These are phyloP conservation scores for Avicennia marina DNA, from an alignment of 257 asterid species.

Conservation along the genomic window DNA sequence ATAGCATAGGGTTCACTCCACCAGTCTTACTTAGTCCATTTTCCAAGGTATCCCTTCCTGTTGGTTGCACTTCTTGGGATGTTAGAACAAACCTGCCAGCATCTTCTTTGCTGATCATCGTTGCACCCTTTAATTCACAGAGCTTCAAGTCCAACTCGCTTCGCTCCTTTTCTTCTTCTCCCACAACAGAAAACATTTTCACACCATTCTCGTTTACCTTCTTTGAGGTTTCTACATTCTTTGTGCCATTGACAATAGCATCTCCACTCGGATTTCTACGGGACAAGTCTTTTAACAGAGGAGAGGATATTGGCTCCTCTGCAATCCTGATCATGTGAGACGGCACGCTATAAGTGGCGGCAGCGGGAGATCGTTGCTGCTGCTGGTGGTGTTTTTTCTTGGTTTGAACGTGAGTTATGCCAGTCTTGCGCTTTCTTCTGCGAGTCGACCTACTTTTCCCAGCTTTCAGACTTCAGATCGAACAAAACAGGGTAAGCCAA, in stretches of 20 bases:
- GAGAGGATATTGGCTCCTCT: constrained; percentile 29
- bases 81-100: constrained; percentile 20
- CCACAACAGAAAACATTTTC: constrained; percentile 17
- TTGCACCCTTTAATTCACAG: constrained; percentile 55
- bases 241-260: constrained; percentile 20
- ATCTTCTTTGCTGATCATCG: constrained; percentile 19
- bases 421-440: constrained; percentile 60
- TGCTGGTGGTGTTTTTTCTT: constrained; percentile 47
- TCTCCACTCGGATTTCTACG: constrained; percentile 26
- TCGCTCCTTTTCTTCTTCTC: constrained; percentile 34
- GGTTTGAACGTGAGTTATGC: constrained; percentile 42
- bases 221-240: constrained; percentile 27
- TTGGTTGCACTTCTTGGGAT: constrained; percentile 25
- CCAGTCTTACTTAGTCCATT: constrained; percentile 38
- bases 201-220: constrained; percentile 39
- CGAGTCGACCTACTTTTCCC: constrained; percentile 61
- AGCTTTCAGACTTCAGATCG: constrained; percentile 41
- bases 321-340: constrained; percentile 34
- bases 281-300: constrained; percentile 24
- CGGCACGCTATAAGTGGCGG: constrained; percentile 47
- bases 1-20: constrained; percentile 32
- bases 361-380: constrained; percentile 45
- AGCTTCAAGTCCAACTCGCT: constrained; percentile 55
- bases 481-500: too few relatives aligned
- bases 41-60: constrained; percentile 24